A percentile compares a stretch with the other conserved stretches of the same genome.
Conservation (phyloP, 78 protist genomes). For the Monocercomonoides exilis region DNA sequence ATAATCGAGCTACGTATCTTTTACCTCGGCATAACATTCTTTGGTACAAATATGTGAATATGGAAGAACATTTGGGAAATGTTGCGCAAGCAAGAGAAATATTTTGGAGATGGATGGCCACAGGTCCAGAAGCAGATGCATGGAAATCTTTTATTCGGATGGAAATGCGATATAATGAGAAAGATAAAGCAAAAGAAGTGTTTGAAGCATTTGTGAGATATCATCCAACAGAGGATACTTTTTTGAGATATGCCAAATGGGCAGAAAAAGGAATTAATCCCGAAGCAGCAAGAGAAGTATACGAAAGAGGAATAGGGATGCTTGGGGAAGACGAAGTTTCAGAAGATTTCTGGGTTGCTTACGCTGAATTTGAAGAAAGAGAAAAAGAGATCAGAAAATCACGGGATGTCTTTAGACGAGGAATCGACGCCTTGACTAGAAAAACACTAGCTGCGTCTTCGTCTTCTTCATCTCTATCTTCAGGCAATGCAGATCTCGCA, state of each 20-base stretch:
- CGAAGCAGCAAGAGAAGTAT: conserved; percentile 38
- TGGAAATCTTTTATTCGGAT: conserved; percentile 76
- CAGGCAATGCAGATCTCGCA: too few species aligned
- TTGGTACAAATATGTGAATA: conserved; percentile 64
- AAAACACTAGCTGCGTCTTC: too few species aligned
- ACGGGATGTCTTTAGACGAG: too few species aligned
- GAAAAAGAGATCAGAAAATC: conserved; percentile 32
- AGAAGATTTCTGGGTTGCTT: conserved; percentile 65
- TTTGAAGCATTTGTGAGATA: conserved; percentile 2
- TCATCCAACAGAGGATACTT: not conserved
- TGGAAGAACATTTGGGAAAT: conserved; percentile 93
- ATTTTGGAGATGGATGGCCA: conserved; percentile 93
- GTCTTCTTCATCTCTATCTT: too few species aligned
- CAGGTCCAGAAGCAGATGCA: conserved; percentile 71
- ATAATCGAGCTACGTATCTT: conserved; percentile 81
- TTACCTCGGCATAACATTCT: conserved; percentile 72
- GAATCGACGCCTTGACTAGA: conserved; percentile 4
- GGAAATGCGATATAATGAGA: conserved; percentile 61
- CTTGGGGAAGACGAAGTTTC: conserved; percentile 12
- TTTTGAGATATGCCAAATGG: conserved; percentile 67
- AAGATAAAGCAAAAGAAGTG: conserved; percentile 55
- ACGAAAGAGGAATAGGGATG: conserved; percentile 55
- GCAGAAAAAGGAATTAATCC: conserved; percentile 49
- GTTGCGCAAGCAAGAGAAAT: conserved; percentile 66
- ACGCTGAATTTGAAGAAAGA: conserved; percentile 82